A percentile compares a stretch with the other conserved stretches of the same genome.
Conservation (phyloP, 495 filamentous ascomycete genomes). For the Staphylotrichum tortipilum region DNA sequence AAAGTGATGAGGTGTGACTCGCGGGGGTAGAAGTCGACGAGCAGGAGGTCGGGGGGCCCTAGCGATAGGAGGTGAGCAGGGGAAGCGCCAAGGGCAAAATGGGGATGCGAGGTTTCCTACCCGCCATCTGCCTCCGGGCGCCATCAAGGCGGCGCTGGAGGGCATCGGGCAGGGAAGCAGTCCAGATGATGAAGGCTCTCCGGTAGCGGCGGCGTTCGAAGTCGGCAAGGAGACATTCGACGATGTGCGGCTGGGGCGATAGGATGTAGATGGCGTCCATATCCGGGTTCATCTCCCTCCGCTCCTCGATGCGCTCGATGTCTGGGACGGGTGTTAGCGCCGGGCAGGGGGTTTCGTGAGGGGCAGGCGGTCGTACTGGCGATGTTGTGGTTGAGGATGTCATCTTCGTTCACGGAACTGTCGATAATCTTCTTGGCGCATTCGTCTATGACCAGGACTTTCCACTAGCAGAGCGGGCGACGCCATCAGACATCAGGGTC, state of each 20-base stretch:
- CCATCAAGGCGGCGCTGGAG: constrained; percentile 38
- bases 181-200: constrained; percentile 75
- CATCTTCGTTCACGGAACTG: constrained; percentile 83
- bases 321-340: constrained; percentile 44
- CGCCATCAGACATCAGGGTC: constrained; percentile 15
- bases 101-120: not conserved
- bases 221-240: constrained; percentile 89
- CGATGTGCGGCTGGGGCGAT: constrained; percentile 72
- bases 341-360: not conserved
- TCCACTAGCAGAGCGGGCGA: constrained; percentile 59
- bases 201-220: constrained; percentile 74
- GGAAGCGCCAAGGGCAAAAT: constrained; percentile 1
- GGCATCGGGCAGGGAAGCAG: constrained; percentile 37
- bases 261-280: constrained; percentile 95
- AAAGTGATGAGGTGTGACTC: constrained; percentile 91
- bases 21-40: constrained; percentile 78
- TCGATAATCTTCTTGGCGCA: constrained; percentile 70
- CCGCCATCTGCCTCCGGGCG: constrained; percentile 64
- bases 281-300: constrained; percentile 64
- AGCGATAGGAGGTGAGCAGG: not conserved
- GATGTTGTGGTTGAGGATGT: constrained; percentile 90
- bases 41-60: constrained; percentile 55
- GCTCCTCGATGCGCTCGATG: constrained; percentile 84
- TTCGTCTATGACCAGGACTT: constrained; percentile 83
- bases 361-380: constrained; percentile 56